Evolutionary conservation across 2,329 filamentous ascomycete species (phyloP).

Genomic region (Hymenoscyphus scutula): DNA sequence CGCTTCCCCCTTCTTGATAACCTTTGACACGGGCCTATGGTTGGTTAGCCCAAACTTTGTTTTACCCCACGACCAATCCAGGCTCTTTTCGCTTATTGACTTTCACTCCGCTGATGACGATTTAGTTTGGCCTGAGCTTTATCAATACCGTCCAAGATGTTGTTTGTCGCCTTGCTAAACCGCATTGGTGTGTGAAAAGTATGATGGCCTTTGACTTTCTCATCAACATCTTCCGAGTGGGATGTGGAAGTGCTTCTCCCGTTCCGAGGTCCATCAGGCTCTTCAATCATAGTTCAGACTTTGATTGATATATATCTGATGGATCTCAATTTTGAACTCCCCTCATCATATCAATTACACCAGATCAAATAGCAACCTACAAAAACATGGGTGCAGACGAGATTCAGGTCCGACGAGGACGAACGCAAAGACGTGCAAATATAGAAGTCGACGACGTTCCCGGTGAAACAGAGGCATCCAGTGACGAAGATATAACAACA

Average conservation of each 20-base stretch:
- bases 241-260: not conserved
- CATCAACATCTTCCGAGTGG: not conserved
- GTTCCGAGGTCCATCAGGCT: too few species aligned
- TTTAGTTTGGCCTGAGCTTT: not conserved
- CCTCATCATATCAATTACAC: not conserved
- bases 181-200: not conserved
- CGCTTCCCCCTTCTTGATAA: not conserved
- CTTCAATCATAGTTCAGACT: not conserved
- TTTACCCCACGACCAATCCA: not conserved
- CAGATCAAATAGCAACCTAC: not conserved
- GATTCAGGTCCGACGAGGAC: not conserved
- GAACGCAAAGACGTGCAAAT: not conserved
- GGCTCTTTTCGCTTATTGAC: not conserved
- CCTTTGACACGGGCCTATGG: not conserved
- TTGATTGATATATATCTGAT: not conserved
- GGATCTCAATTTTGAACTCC: not conserved
- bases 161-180: not conserved
- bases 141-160: not conserved
- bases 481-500: not conserved
- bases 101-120: not conserved
- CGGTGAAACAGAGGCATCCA: not conserved
- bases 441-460: not conserved
- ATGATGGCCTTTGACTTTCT: not conserved
- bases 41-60: not conserved
- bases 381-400: not conserved